Conservation (phyloP, 768 basidiomycete species). For the Amanita pallidorosea region DNA sequence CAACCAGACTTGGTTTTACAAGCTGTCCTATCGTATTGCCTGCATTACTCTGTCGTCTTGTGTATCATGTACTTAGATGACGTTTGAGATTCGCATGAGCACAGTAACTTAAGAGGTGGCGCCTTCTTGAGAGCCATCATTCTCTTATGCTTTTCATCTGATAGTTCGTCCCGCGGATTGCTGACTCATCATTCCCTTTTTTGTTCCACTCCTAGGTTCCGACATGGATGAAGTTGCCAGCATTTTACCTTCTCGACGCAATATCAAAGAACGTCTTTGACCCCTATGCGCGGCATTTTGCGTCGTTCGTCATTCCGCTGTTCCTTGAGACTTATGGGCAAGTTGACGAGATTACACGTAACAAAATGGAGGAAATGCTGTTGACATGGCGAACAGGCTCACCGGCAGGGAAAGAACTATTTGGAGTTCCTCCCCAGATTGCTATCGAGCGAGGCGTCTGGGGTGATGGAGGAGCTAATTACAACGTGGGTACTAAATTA, state of each 20-base stretch:
- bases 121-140: constrained; percentile 8
- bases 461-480: constrained; percentile 40
- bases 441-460: constrained; percentile 81
- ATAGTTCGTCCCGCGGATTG: constrained; percentile 36
- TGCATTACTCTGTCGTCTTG: constrained; percentile 13
- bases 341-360: constrained; percentile 75
- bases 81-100: constrained; percentile 18
- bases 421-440: constrained; percentile 69
- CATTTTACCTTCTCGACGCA: constrained; percentile 92
- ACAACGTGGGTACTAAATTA: constrained; percentile 24
- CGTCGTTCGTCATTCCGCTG: constrained; percentile 68
- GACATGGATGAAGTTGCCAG: constrained; percentile 83
- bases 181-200: constrained; percentile 58
- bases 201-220: constrained; percentile 54
- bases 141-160: constrained; percentile 14
- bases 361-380: constrained; percentile 98
- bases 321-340: constrained; percentile 83
- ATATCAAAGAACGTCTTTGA: constrained; percentile 95
- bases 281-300: constrained; percentile 83
- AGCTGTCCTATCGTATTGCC: constrained; percentile 8
- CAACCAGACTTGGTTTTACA: constrained; percentile 14
- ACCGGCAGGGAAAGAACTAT: constrained; percentile 72
- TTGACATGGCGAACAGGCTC: constrained; percentile 89
- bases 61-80: constrained; percentile 26
- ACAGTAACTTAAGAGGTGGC: constrained; percentile 24